These are phyloP conservation scores for Ascochyta rabiei DNA, from an alignment of 2,329 filamentous ascomycete genomes.

Conservation along the genomic window DNA sequence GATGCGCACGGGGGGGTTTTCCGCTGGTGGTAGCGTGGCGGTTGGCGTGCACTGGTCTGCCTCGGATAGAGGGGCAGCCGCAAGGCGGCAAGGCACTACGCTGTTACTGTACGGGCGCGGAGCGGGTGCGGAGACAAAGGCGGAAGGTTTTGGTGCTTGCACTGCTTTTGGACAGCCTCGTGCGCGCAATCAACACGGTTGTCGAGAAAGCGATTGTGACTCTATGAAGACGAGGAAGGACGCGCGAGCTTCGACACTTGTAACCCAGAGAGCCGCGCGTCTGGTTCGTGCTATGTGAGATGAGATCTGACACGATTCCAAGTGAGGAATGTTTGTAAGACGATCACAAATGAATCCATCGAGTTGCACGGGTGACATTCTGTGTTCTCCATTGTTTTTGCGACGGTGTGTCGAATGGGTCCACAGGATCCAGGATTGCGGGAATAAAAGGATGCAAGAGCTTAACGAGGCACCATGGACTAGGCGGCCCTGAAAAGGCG, in stretches of 20 bases:
- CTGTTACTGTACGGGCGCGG: neutral
- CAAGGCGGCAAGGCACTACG: neutral
- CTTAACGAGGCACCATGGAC: slow-evolving; percentile 5
- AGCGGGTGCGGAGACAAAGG: slow-evolving; percentile 9
- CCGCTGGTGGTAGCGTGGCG: slow-evolving; percentile 4
- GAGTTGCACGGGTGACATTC: slow-evolving; percentile 19
- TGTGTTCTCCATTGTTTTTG: slow-evolving; percentile 19
- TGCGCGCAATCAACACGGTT: slow-evolving; percentile 2
- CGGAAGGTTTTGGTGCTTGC: slow-evolving; percentile 8
- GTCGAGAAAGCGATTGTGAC: slow-evolving; percentile 12
- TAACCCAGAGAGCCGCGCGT: slow-evolving; percentile 29
- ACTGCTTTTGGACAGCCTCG: slow-evolving; percentile 1
- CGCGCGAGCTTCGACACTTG: slow-evolving; percentile 14
- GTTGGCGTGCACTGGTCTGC: neutral
- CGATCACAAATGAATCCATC: slow-evolving; percentile 28
- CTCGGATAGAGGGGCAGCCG: slow-evolving; percentile 13
- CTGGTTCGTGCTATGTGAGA: slow-evolving; percentile 25
- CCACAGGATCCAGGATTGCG: slow-evolving; percentile 11
- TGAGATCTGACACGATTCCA: slow-evolving; percentile 19
- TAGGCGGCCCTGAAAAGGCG: slow-evolving; percentile 7
- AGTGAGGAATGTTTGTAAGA: slow-evolving; percentile 27
- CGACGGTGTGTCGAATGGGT: slow-evolving; percentile 3
- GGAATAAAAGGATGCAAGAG: slow-evolving; percentile 15
- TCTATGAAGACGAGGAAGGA: slow-evolving; percentile 1
- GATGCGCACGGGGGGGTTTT: slow-evolving; percentile 3